phyloP scores from a whole-genome alignment of 108 stramenopile genomes.

The Skeletonema potamos region DNA sequence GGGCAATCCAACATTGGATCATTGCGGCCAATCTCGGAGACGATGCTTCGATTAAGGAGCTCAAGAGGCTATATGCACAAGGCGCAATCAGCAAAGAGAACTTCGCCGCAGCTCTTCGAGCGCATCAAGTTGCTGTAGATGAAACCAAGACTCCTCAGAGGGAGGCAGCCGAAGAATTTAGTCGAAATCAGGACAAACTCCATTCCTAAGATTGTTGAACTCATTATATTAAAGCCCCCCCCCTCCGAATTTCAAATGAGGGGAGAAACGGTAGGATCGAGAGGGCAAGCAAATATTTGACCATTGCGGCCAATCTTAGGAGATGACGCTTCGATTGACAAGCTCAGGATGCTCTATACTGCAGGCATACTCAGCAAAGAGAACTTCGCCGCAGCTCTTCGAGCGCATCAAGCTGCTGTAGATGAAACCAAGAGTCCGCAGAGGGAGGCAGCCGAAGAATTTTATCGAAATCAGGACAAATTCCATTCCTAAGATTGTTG shows the following conservation, averaged over 20 bases:
- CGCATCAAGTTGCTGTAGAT: too few relatives aligned
- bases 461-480: too few relatives aligned
- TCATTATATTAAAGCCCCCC: too few relatives aligned
- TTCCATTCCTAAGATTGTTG: too few relatives aligned
- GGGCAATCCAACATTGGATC: neutral
- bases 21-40: neutral
- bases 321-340: neutral
- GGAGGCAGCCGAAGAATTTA: neutral
- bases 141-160: neutral
- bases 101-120: neutral
- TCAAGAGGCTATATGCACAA: neutral
- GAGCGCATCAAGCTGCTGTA: too few relatives aligned
- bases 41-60: neutral
- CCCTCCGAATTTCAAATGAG: too few relatives aligned
- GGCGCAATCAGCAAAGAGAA: neutral
- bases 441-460: neutral
- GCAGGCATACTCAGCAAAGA: neutral
- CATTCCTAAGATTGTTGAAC: too few relatives aligned
- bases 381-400: neutral
- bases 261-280: neutral
- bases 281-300: neutral
- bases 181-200: too few relatives aligned
- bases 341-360: neutral
- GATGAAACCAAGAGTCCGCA: neutral
- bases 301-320: neutral